phyloP scores from a whole-genome alignment of 306 rosid species.

The apple (Malus domestica) region ASM211411v1 NC_041802.1:23585001-23585500 shows the following conservation, averaged over 20 bases:
- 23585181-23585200: neutral
- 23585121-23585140: constrained; percentile 38
- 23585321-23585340: neutral
- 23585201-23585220: neutral
- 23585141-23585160: constrained; percentile 38
- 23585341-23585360: neutral
- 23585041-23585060: neutral
- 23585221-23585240: constrained; percentile 13
- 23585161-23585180: constrained; percentile 27
- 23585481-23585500: neutral
- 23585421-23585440: neutral
- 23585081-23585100: neutral
- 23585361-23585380: neutral
- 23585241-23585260: constrained; percentile 1
- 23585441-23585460: neutral
- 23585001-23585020: neutral
- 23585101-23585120: constrained; percentile 38
- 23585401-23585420: neutral
- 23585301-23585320: neutral
- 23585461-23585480: neutral
- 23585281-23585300: neutral
- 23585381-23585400: neutral
- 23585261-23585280: neutral
- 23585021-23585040: neutral
- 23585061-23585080: neutral